Evolutionary conservation across 2,329 filamentous ascomycete genomes (phyloP), one percentile per base, ranked within the genome.

Genomic region (Ophiostoma piceae): DNA sequence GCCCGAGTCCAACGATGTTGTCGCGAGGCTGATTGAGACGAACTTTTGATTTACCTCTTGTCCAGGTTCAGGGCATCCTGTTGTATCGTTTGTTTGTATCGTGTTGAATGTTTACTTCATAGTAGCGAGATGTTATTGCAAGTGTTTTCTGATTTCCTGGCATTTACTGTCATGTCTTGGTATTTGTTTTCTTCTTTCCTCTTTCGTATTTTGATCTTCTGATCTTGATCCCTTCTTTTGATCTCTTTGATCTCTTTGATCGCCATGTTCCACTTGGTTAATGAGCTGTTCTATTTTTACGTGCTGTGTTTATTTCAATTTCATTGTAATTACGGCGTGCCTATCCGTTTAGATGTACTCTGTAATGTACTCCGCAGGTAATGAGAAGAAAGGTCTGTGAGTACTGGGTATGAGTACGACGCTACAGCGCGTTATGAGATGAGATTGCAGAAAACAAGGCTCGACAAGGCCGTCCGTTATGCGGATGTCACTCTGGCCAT

Each of bases 1-100:
- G 70, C 75, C 77, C 26, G 79, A 79, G 67, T 78, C 78, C 26
- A 78, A 75, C 8, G 80, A 82, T 70, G 73, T 83, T 66, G 77
- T 83, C 35, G 74, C 76, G 60, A 74, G 75, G 69, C 73, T 83
- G 67, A 79, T 83, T 54, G 76, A 76, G 71, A 79, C 78, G 26
- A 83, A 83, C 71, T 78, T 81, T 74, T 76, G 60, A 26, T 78
- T 81, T 74, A 29, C 26, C 26, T 29, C 26, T 29, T 29, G 26
- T 29, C 26, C 26, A 29, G 26, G 26, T 29, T 29, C 26, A 29
- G 26, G 26, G 26, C 26, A 29, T 29, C 26, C 26, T 29, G 26
- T 29, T 29, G 26, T 29, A 29, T 29, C 26, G 26, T 29, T 29
- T 29, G 26, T 29, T 29, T 29, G 26, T 29, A 29, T 29, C 26